Base-by-base conservation (phyloP, 2,329 filamentous ascomycete species). In the Neofusicoccum ribis region DNA sequence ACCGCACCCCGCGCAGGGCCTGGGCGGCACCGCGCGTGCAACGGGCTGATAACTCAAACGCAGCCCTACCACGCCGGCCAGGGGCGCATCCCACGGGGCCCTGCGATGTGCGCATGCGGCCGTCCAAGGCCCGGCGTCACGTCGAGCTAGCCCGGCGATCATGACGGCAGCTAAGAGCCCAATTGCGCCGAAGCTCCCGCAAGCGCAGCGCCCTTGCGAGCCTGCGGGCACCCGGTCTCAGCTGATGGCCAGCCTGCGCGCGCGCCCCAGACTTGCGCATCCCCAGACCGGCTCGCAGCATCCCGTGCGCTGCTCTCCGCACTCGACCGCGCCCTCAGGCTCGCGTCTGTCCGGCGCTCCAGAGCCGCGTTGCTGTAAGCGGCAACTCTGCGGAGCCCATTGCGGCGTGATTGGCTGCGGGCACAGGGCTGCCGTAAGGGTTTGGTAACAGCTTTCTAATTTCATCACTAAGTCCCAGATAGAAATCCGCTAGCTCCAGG, bases 381-480 rank as follows among this genome's bases (percentile, higher is more conserved):
- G 56, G 56, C 43, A 60, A 60, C 56, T 60, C 20, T 60, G 56
- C 41, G 56, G 41, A 34, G 41, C 56, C 27, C 7, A 14, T 8
- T 9, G 9, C 9, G 8, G 41, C 34, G 34, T 58, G 63, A 64
- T 54, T 58, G 56, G 56, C 41, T 9, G 31, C 43, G 27, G 27
- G 27, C 27, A 5, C 5, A 7, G 27, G 27, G 27, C 17, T 15
- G 15, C 2, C 56, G 27, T 23, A 23, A 36, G 14, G 41, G 56
- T 60, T 60, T 50, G 59, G 44, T 62, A 62, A 62, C 59, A 62
- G 44, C 59, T 62, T 62, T 62, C 61, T 64, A 64, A 64, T 64
- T 52, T 41, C 39, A 64, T 64, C 61, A 47, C 61, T 36, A 56
- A 64, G 36, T 15, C 61, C 27, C 61, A 63, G 61, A 64, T 47